Conservation (phyloP, 1,139 yeast genomes). For the Suhomyces terraborum region DNA sequence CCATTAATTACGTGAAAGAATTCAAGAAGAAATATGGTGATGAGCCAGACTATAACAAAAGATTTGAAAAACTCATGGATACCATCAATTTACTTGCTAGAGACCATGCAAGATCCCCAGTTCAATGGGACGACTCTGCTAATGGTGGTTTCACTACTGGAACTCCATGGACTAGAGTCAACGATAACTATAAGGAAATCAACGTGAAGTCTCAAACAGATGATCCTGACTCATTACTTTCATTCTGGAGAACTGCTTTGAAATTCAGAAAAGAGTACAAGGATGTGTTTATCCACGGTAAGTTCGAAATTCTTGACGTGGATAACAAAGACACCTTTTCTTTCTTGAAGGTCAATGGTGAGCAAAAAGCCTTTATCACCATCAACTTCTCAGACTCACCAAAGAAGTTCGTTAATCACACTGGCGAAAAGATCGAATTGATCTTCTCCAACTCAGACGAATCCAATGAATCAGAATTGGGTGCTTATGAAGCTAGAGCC, state of each 20-base stretch:
- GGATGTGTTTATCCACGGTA: slow-evolving; percentile 23
- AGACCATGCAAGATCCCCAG: slow-evolving; percentile 29
- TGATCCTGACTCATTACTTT: slow-evolving; percentile 24
- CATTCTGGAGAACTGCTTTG: slow-evolving; percentile 25
- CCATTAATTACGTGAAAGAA: slow-evolving; percentile 24
- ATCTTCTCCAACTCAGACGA: slow-evolving; percentile 9
- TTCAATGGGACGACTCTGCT: slow-evolving; percentile 25
- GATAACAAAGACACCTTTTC: slow-evolving; percentile 21
- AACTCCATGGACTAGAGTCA: slow-evolving; percentile 27
- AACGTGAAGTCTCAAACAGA: slow-evolving; percentile 25
- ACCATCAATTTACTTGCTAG: slow-evolving; percentile 24
- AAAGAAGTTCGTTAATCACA: slow-evolving; percentile 8
- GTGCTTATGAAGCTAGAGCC: slow-evolving; percentile 22
- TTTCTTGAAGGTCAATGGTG: slow-evolving; percentile 16
- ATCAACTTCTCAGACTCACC: slow-evolving; percentile 19
- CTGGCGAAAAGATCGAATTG: slow-evolving; percentile 8
- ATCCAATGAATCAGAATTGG: slow-evolving; percentile 14
- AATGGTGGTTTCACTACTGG: slow-evolving; percentile 27
- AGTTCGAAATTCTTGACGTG: slow-evolving; percentile 20
- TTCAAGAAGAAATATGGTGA: slow-evolving; percentile 17
- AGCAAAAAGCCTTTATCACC: slow-evolving; percentile 19
- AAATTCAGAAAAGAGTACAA: slow-evolving; percentile 21
- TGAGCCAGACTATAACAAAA: slow-evolving; percentile 16
- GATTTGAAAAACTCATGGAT: slow-evolving; percentile 18
- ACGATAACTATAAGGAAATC: slow-evolving; percentile 24